Base-by-base conservation (phyloP, 805 yeast species). In the Candida quercuum region DNA sequence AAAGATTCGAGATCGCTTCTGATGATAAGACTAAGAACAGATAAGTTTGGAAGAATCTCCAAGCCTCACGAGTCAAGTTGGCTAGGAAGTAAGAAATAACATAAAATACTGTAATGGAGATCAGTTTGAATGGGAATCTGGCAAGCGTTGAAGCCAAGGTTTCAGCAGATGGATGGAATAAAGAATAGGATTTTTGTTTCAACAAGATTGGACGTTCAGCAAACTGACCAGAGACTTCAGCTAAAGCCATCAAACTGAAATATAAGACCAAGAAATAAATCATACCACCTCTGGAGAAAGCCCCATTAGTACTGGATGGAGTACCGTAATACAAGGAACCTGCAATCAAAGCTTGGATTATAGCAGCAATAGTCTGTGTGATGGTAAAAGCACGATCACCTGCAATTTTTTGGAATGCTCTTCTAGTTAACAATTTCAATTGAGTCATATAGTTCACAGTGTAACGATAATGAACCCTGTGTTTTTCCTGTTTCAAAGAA, bases 81-180 rank as follows among this genome's bases (percentile, higher is more conserved):
- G 81, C 59, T 65, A 84, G 57, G 61, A 82, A 84, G 57, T 76
- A 81, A 16, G 72, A 47, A 25, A 75, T 60, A 34, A 78, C 44
- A 28, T 66, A 53, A 56, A 78, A 80, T n/a, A 56, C 47, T 16
- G 72, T 50, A 23, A 68, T 51, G 22, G 72, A 64, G 24, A 68
- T 45, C 24, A 74, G 44, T 58, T 82, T 82, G 39, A 76, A 66
- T 3, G 91, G 89, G 42, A 83, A 59, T 37, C 76, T 81, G 3
- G 85, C 70, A 4, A 81, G 37, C 29, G 76, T 64, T 6, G 76
- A 63, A 0, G 87, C 81, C 7, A 84, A 47, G 1, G 86, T 84
- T 54, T 85, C 93, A 4, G 86, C 78, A 8, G 87, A 71, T 5
- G 89, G 88, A 41, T 78, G 77, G 56, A 81, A 86, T 40, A 84